Conservation (phyloP, 441 rosid species). For the Populus hybrid region DNA sequence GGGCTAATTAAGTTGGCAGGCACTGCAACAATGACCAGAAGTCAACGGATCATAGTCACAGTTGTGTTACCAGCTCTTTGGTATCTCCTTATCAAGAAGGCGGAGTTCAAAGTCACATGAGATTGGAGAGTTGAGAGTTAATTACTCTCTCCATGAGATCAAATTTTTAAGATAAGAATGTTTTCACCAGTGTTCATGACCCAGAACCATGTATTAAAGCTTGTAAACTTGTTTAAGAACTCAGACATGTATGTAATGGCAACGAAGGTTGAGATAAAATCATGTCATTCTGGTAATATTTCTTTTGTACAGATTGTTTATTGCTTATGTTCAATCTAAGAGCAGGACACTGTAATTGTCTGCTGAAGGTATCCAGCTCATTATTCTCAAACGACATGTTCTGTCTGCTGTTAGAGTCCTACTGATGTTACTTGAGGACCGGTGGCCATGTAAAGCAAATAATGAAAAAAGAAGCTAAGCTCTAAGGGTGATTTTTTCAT, state of each 20-base stretch:
- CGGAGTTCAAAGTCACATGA: neutral
- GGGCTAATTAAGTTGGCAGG: slow-evolving; percentile 15
- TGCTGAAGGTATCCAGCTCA: neutral
- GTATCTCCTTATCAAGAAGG: slow-evolving; percentile 6
- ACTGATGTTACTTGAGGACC: neutral
- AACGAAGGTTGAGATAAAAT: neutral
- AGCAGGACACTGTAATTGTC: neutral
- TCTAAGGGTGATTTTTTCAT: neutral
- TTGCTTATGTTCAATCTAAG: neutral
- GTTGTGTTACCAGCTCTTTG: neutral
- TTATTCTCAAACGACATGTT: neutral
- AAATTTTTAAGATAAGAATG: neutral
- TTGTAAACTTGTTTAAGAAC: neutral
- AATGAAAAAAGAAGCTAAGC: neutral
- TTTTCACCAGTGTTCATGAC: neutral
- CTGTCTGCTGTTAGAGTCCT: neutral
- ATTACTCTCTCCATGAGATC: neutral
- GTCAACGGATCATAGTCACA: neutral
- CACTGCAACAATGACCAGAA: neutral
- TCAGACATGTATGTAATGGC: neutral
- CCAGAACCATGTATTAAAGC: neutral
- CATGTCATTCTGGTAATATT: neutral
- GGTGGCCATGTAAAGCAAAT: neutral
- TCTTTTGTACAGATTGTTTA: neutral
- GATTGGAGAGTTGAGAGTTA: neutral